phyloP scores from a whole-genome alignment of 2,329 filamentous ascomycete genomes.

The Colletotrichum somersetense region DNA sequence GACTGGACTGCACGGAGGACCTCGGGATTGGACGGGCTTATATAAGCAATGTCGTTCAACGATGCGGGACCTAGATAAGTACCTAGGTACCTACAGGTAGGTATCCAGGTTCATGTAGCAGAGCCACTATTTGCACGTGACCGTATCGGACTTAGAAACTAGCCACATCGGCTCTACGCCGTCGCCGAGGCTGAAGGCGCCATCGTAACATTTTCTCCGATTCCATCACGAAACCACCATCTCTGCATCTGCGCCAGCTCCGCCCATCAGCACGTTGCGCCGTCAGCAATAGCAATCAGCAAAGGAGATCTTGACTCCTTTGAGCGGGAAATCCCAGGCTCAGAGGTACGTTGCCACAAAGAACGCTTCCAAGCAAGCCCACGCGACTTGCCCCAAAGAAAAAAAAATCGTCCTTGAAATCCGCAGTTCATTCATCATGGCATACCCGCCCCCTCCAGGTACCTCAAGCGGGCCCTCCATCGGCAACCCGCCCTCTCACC shows the following conservation, averaged over 20 bases:
- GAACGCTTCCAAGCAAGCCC: conserved; percentile 42
- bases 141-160: not conserved
- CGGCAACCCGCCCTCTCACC: conserved; percentile 55
- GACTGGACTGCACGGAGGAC: conserved; percentile 22
- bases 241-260: conserved; percentile 34
- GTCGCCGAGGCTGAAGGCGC: conserved; percentile 30
- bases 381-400: conserved; percentile 21
- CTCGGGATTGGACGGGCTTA: conserved; percentile 23
- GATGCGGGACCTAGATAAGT: not conserved
- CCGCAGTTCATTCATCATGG: conserved; percentile 76
- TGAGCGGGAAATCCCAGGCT: conserved; percentile 55
- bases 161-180: conserved; percentile 19
- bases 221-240: conserved; percentile 10
- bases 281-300: conserved; percentile 20
- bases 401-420: conserved; percentile 16
- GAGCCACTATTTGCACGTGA: conserved; percentile 13
- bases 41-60: conserved; percentile 15
- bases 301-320: conserved; percentile 44
- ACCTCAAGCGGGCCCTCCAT: conserved; percentile 59
- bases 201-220: conserved; percentile 20
- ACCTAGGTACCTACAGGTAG: no score
- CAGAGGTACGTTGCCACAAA: conserved; percentile 63
- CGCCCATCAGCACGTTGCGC: conserved; percentile 4
- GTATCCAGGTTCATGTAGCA: not conserved
- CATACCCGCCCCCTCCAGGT: conserved; percentile 89